phyloP scores from a whole-genome alignment of 2,329 filamentous ascomycete genomes.

The Pseudophaeomoniella oleicola region DNA sequence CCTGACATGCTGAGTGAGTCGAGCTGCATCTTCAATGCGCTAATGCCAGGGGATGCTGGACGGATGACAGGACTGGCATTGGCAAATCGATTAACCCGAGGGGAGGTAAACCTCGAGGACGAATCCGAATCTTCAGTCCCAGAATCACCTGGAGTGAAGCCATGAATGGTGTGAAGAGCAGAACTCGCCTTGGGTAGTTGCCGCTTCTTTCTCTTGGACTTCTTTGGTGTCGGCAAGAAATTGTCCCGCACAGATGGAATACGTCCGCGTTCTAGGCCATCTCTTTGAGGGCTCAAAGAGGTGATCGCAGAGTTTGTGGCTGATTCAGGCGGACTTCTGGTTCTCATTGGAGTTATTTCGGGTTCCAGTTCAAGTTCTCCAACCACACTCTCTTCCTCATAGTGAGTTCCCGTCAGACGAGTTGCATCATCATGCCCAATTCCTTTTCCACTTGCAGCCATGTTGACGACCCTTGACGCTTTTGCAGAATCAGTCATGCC shows the following conservation, averaged over 20 bases:
- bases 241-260: slow-evolving; percentile 11
- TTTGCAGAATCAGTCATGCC: too few relatives aligned
- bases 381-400: background rate
- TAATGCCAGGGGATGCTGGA: slow-evolving; percentile 55
- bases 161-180: slow-evolving; percentile 25
- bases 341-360: slow-evolving; percentile 10
- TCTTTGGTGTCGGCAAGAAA: slow-evolving; percentile 15
- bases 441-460: too few relatives aligned
- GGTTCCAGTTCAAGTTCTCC: slow-evolving; percentile 6
- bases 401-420: background rate
- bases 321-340: slow-evolving; percentile 1
- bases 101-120: slow-evolving; percentile 22
- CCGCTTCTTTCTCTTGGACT: slow-evolving; percentile 20
- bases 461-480: too few relatives aligned
- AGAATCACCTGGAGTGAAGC: slow-evolving; percentile 27
- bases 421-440: background rate
- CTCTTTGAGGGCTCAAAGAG: slow-evolving; percentile 7
- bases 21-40: slow-evolving; percentile 66
- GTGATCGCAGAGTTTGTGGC: slow-evolving; percentile 7
- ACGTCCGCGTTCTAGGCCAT: slow-evolving; percentile 7
- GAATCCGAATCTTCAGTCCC: slow-evolving; percentile 31
- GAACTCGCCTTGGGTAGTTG: slow-evolving; percentile 13
- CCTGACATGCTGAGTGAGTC: slow-evolving; percentile 64
- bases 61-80: slow-evolving; percentile 32
- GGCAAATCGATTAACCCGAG: slow-evolving; percentile 13